A percentile compares a stretch with the other conserved stretches of the same genome.
These are phyloP conservation scores for Aspergillus neotritici DNA, from an alignment of 2,329 filamentous ascomycete species.

Conservation along the genomic window DNA sequence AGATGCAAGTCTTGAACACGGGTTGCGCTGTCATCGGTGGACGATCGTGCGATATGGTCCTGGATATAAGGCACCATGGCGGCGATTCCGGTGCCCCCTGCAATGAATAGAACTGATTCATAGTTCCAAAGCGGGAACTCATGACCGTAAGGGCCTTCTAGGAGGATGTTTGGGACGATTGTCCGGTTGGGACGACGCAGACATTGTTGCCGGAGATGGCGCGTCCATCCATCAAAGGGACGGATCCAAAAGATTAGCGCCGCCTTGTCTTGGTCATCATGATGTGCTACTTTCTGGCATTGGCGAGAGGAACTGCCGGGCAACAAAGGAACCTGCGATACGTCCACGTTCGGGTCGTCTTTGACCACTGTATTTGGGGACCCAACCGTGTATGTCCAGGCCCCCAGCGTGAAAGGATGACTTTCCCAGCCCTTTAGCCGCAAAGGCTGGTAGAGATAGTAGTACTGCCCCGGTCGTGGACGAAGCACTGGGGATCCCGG, in stretches of 20 bases:
- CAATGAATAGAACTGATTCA: constrained; percentile 50
- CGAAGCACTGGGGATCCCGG: constrained; percentile 29
- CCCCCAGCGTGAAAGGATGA: constrained; percentile 47
- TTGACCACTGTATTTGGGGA: constrained; percentile 1
- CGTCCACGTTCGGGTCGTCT: constrained; percentile 7
- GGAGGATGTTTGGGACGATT: constrained; percentile 34
- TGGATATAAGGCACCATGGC: constrained; percentile 46
- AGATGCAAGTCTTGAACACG: constrained; percentile 26
- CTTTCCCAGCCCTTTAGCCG: constrained; percentile 45
- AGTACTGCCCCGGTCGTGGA: constrained; percentile 45
- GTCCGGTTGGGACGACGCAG: constrained; percentile 18
- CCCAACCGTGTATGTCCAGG: constrained; percentile 20
- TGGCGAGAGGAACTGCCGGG: constrained; percentile 8
- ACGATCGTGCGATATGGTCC: constrained; percentile 23
- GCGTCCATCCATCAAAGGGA: constrained; percentile 49
- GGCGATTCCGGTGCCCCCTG: constrained; percentile 27
- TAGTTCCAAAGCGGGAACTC: constrained; percentile 39
- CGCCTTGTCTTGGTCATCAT: constrained; percentile 16
- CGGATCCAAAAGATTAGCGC: constrained; percentile 46
- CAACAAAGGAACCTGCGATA: constrained; percentile 24
- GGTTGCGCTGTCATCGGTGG: constrained; percentile 8
- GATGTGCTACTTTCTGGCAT: not conserved
- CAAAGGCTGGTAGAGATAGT: constrained; percentile 46
- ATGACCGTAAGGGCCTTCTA: constrained; percentile 50
- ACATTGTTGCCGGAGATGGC: constrained; percentile 38